Evolutionary conservation across 371 early-diverging fungal species (phyloP), one percentile per base, ranked within the genome.

Genomic region (Batrachochytrium dendrobatidis): DNA sequence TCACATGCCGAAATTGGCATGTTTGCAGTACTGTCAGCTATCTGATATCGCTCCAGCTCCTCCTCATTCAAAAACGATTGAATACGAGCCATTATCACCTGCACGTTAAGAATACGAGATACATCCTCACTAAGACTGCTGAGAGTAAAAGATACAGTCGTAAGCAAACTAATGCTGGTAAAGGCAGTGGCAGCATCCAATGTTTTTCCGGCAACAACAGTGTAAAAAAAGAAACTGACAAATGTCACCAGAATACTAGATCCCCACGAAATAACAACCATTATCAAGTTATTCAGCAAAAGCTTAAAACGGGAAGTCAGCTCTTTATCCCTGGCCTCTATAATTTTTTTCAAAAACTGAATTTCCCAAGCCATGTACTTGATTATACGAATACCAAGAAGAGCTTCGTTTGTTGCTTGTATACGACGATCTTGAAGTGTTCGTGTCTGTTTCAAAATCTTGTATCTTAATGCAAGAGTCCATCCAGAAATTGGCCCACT

Each of bases 291-390:
- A 4, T 7, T 26, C 5, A 56, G 6, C 6, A 61, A 5, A n/a
- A 56, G 20, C 20, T 43, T 17, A 12, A 49, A 1, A 28, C 31
- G 32, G 26, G 48, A 30, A 18, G 25, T 18, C 18, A 70, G 55
- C 45, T 74, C 71, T 7, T 56, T 53, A 29, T 68, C 65, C 32
- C 74, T 66, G 1, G 66, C 56, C 5, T 65, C 30, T 7, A 26
- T 22, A 34, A 84, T 67, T 45, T 67, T 63, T 46, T 80, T 73
- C 3, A 62, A 20, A 48, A 79, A 70, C 34, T 67, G 53, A 4
- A 62, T 46, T 48, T 77, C 79, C 75, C 77, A 79, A 5, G 63
- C 70, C 18, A 72, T 66, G 58, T 59, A 71, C 52, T 76, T 78
- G 35, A 76, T 61, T 34, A 74, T 64, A 29, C 67, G 54, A 48